phyloP scores from a whole-genome alignment of 1,284 basidiomycete species.

The Phaffia rhodozyma region DNA sequence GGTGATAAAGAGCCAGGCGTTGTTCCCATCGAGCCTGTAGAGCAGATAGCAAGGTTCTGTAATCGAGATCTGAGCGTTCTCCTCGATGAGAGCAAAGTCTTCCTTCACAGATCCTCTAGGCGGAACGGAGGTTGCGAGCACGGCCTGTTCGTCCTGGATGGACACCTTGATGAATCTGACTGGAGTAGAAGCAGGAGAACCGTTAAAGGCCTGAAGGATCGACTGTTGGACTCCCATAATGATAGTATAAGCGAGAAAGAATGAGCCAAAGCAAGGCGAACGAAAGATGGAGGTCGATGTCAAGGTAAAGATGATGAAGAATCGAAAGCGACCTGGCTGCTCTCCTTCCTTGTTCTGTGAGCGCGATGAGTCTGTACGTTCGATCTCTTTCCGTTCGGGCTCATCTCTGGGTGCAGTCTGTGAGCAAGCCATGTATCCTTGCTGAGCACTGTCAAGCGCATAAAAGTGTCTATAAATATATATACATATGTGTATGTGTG shows the following conservation, averaged over 20 bases:
- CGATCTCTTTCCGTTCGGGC: neutral
- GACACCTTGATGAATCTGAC: constrained; percentile 12
- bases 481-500: neutral
- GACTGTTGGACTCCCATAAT: constrained; percentile 16
- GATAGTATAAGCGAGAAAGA: neutral
- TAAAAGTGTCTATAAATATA: neutral
- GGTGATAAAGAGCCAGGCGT: constrained; percentile 14
- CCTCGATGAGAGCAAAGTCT: constrained; percentile 14
- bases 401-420: neutral
- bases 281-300: neutral
- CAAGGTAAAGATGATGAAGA: neutral
- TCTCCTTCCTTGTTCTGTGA: neutral
- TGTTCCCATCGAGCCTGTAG: constrained; percentile 1
- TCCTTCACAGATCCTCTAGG: neutral
- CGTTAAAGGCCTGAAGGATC: constrained; percentile 6
- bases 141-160: constrained; percentile 15
- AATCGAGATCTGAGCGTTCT: constrained; percentile 5
- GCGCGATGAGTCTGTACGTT: neutral
- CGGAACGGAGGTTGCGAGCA: neutral
- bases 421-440: neutral
- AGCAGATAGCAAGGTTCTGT: constrained; percentile 10
- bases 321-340: neutral
- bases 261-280: neutral
- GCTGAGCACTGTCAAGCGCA: too few relatives aligned
- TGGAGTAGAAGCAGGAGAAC: neutral